Percentiles rank a stretch among this genome's conserved stretches.
These are phyloP conservation scores for Podochytrium sp. DNA, from an alignment of 192 early-diverging fungal genomes.

Conservation along the genomic window DNA sequence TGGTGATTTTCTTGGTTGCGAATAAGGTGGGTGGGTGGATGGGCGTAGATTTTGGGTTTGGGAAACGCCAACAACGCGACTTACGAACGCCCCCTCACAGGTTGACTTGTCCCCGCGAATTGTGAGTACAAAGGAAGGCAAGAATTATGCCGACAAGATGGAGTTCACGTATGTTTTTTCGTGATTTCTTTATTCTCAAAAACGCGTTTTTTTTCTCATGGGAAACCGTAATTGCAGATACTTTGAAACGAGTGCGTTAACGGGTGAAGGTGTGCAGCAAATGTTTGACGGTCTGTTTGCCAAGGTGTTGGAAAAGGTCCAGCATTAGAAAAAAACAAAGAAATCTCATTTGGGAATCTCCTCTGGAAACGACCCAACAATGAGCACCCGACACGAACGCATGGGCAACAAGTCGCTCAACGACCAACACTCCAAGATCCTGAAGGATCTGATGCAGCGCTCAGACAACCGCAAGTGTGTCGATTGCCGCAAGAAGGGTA, in stretches of 20 bases:
- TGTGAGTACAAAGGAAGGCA: conserved; percentile 46
- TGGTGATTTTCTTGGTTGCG: conserved; percentile 48
- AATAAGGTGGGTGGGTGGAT: conserved; percentile 41
- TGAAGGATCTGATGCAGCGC: conserved; percentile 72
- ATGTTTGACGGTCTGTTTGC: conserved; percentile 53
- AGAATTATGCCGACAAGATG: conserved; percentile 36
- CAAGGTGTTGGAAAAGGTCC: conserved; percentile 23
- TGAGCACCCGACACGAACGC: conserved; percentile 65
- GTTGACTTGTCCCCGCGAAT: conserved; percentile 35
- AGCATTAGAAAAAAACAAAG: too few species aligned
- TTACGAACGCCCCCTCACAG: conserved; percentile 2
- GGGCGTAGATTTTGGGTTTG: neutral
- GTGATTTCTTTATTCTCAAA: neutral
- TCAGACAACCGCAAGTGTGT: conserved; percentile 75
- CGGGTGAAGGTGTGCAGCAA: conserved; percentile 48
- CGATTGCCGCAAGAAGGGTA: conserved; percentile 84
- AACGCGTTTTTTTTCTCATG: neutral
- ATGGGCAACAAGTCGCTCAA: conserved; percentile 71
- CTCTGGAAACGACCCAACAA: too few species aligned
- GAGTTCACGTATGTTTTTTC: conserved; percentile 33
- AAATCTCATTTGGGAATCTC: too few species aligned
- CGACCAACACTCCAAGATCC: conserved; percentile 70
- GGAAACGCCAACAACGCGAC: neutral
- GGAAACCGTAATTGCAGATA: conserved; percentile 43
- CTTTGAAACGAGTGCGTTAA: conserved; percentile 54